These are phyloP conservation scores for Penicillium roqueforti DNA, from an alignment of 495 filamentous ascomycete species.

Conservation along the genomic window DNA sequence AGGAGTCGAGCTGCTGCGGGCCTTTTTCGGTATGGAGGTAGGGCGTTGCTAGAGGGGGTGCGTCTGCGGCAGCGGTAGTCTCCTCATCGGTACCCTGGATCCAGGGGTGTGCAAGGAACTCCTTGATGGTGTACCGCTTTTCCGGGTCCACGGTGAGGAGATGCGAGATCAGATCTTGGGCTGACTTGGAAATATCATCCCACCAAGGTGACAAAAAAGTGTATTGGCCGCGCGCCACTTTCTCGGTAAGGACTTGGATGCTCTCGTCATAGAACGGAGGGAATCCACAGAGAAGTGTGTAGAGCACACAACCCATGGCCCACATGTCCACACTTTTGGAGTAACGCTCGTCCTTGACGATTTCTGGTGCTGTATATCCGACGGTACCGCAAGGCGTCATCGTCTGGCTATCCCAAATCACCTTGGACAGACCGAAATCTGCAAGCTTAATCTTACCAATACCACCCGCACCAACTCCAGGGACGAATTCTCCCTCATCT, in stretches of 20 bases:
- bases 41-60: constrained; percentile 72
- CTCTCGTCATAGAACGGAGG: constrained; percentile 98
- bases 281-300: constrained; percentile 94
- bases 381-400: constrained; percentile 99
- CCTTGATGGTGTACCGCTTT: constrained; percentile 80
- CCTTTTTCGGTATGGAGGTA: constrained; percentile 39
- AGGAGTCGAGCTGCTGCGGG: constrained; percentile 38
- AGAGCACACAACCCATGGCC: constrained; percentile 94
- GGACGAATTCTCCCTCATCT: constrained; percentile 91
- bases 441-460: constrained; percentile 96
- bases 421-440: constrained; percentile 94
- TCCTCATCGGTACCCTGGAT: constrained; percentile 72
- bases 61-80: constrained; percentile 68
- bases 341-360: constrained; percentile 97
- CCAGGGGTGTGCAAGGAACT: constrained; percentile 93
- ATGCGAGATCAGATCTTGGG: constrained; percentile 90
- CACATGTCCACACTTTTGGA: constrained; percentile 99
- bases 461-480: constrained; percentile 79
- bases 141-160: constrained; percentile 90
- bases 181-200: constrained; percentile 96
- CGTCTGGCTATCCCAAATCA: constrained; percentile 98
- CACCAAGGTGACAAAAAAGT: constrained; percentile 99
- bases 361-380: constrained; percentile 98
- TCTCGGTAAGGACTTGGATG: constrained; percentile 94
- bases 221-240: constrained; percentile 94